Evolutionary conservation across 1,139 yeast species (phyloP).

Genomic region (Maudiozyma humilis): DNA sequence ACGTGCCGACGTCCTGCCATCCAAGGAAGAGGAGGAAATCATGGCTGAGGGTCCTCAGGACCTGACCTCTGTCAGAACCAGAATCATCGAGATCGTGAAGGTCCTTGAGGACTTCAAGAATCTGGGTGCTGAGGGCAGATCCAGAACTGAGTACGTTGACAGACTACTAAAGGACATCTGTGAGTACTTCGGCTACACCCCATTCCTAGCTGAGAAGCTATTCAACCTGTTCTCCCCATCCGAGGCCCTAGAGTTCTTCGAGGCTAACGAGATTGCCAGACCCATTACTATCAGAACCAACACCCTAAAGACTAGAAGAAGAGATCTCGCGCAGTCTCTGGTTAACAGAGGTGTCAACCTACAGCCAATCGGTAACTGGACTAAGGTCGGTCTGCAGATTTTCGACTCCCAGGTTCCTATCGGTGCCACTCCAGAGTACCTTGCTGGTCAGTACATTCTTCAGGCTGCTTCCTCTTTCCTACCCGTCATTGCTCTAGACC

Average conservation of each 20-base stretch:
- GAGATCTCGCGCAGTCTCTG: slow-evolving; percentile 90
- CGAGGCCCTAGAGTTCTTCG: slow-evolving; percentile 96
- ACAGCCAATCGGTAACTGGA: slow-evolving; percentile 97
- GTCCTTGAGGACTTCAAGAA: slow-evolving; percentile 89
- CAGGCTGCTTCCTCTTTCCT: slow-evolving; percentile 98
- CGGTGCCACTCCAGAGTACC: slow-evolving; percentile 98
- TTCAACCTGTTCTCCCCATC: slow-evolving; percentile 86
- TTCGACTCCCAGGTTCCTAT: slow-evolving; percentile 98
- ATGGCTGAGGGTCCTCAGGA: slow-evolving; percentile 53
- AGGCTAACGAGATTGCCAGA: slow-evolving; percentile 94
- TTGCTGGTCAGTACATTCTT: slow-evolving; percentile 94
- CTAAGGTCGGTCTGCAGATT: slow-evolving; percentile 92
- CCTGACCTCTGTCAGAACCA: slow-evolving; percentile 73
- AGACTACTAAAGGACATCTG: slow-evolving; percentile 79
- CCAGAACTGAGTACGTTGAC: slow-evolving; percentile 71
- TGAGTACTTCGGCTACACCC: slow-evolving; percentile 94
- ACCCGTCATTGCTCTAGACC: slow-evolving; percentile 96
- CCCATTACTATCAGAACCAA: slow-evolving; percentile 96
- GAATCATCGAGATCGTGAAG: slow-evolving; percentile 92
- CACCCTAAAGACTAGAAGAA: slow-evolving; percentile 85
- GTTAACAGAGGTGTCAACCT: slow-evolving; percentile 95
- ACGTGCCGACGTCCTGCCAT: slow-evolving; percentile 59
- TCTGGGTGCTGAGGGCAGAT: slow-evolving; percentile 76
- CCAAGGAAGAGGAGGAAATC: slow-evolving; percentile 49
- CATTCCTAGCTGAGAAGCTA: slow-evolving; percentile 84